phyloP scores from a whole-genome alignment of 768 basidiomycete genomes.

The Fomitopsis pulvina region DNA sequence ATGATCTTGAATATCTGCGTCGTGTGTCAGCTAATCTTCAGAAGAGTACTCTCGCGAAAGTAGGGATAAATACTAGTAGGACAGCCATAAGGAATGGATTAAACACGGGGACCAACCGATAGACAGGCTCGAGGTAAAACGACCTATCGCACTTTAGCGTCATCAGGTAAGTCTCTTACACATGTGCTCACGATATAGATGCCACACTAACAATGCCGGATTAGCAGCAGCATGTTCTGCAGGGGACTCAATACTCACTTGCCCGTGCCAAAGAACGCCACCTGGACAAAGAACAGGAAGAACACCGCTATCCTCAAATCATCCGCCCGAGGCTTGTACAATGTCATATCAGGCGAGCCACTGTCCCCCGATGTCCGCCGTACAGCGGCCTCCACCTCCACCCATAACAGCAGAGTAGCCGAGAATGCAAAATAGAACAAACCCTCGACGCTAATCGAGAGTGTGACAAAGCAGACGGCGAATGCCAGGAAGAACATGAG shows the following conservation, averaged over 20 bases:
- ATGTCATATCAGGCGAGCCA: not conserved
- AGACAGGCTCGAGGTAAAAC: slow-evolving; percentile 85
- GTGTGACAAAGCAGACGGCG: slow-evolving; percentile 66
- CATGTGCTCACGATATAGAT: slow-evolving; percentile 64
- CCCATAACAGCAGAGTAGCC: slow-evolving; percentile 58
- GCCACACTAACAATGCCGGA: slow-evolving; percentile 60
- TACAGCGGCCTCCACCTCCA: slow-evolving; percentile 47
- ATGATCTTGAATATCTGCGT: slow-evolving; percentile 75
- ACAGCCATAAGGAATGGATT: slow-evolving; percentile 79
- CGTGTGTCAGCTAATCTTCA: not conserved
- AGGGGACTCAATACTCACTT: slow-evolving; percentile 25
- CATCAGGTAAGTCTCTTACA: not conserved
- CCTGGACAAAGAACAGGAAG: slow-evolving; percentile 82
- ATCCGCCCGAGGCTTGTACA: slow-evolving; percentile 30
- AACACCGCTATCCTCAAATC: slow-evolving; percentile 72
- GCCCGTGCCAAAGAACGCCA: slow-evolving; percentile 82
- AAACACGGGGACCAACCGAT: slow-evolving; percentile 80
- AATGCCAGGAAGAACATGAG: slow-evolving; percentile 65
- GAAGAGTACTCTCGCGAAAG: not conserved
- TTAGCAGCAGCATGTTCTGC: not conserved
- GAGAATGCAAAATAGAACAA: slow-evolving; percentile 74
- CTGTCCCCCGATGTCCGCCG: slow-evolving; percentile 5
- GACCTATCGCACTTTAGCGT: slow-evolving; percentile 34
- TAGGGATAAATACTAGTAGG: slow-evolving; percentile 45
- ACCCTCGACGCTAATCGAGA: slow-evolving; percentile 79